Base-by-base conservation (phyloP, 2,329 filamentous ascomycete species). In the Dissoconium aciculare region DNA sequence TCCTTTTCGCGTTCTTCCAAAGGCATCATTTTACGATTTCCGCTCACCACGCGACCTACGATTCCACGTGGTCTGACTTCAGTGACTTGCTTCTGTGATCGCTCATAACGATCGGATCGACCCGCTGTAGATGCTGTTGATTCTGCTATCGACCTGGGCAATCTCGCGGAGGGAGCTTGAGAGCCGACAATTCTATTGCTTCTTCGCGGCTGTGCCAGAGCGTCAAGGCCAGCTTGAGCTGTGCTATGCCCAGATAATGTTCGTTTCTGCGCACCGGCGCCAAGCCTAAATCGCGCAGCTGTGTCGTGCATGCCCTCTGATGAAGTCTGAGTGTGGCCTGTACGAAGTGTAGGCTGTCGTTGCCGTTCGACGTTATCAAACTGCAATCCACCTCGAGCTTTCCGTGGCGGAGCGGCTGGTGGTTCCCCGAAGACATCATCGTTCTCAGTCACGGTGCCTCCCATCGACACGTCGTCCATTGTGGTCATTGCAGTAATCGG, bases 21-120 rank as follows among this genome's bases (percentile, higher is more conserved):
- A 15, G 52, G 52, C 40, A 54, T 41, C 8, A 53, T 41, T 52
- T 89, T 94, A 35, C 85, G 71, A 52, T 89, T 93, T 13, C 84
- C 85, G 52, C 84, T 93, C 26, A 93, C 82, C 33, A 87, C 81
- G 45, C 85, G 72, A 11, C 83, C 82, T 23, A 91, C 80, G 32
- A 70, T 82, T 3, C 79, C 72, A 62, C 57, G 78, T 57, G 57
- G 78, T 65, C 63, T 85, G 46, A 56, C 76, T 55, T 57, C 77
- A 50, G 74, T 79, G 40, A 81, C 78, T 17, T 43, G 26, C 47
- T 78, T 82, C 41, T 78, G 78, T 11, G 46, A 38, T 11, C 49
- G 43, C 31, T 41, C 28, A 9, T 35, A 36, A 15, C 45, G 39
- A 36, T 47, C 83, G 64, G 28, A 69, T 66, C 37, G 77, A 69